A percentile compares a stretch with the other conserved stretches of the same genome.
These are phyloP conservation scores for Musa itinerans DNA, from an alignment of 176 grass and related monocot species.

Conservation along the genomic window DNA sequence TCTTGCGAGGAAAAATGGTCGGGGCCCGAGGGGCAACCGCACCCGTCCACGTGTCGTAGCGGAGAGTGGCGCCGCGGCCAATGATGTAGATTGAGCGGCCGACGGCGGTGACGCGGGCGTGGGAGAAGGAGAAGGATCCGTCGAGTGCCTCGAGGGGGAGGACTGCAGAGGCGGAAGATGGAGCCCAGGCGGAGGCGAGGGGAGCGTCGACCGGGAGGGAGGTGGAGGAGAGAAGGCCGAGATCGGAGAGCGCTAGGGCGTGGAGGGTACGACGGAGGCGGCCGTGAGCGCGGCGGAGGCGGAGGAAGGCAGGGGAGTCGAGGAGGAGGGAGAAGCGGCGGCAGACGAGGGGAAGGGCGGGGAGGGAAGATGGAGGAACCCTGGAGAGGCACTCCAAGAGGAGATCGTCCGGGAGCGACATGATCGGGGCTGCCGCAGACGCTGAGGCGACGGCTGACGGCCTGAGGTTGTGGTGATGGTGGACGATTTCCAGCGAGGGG, in stretches of 20 bases:
- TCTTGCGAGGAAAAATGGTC: conserved; percentile 53
- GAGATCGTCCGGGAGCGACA: conserved; percentile 50
- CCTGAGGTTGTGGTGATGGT: not conserved
- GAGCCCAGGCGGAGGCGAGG: not conserved
- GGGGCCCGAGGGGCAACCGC: conserved; percentile 38
- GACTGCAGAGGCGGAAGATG: conserved; percentile 12
- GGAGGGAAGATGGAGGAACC: conserved; percentile 40
- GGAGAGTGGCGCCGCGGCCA: conserved; percentile 42
- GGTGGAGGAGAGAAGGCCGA: conserved; percentile 17
- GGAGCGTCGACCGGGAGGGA: conserved; percentile 26
- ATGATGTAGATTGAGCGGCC: conserved; percentile 49
- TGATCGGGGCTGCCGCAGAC: conserved; percentile 15
- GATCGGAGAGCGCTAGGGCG: conserved; percentile 31
- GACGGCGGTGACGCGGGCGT: conserved; percentile 48
- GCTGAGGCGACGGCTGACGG: not conserved
- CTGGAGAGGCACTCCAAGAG: conserved; percentile 62
- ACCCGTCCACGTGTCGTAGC: conserved; percentile 56
- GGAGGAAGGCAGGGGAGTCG: conserved; percentile 30
- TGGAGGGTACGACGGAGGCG: conserved; percentile 44
- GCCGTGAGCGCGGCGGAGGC: conserved; percentile 46
- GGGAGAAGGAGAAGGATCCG: conserved; percentile 30
- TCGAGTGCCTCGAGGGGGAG: conserved; percentile 11
- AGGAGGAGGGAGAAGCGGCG: conserved; percentile 54
- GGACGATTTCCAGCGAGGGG: conserved; percentile 2
- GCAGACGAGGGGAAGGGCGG: conserved; percentile 34